Conservation (phyloP, 345 rosid genomes). For the Bruguiera sexangula region DNA sequence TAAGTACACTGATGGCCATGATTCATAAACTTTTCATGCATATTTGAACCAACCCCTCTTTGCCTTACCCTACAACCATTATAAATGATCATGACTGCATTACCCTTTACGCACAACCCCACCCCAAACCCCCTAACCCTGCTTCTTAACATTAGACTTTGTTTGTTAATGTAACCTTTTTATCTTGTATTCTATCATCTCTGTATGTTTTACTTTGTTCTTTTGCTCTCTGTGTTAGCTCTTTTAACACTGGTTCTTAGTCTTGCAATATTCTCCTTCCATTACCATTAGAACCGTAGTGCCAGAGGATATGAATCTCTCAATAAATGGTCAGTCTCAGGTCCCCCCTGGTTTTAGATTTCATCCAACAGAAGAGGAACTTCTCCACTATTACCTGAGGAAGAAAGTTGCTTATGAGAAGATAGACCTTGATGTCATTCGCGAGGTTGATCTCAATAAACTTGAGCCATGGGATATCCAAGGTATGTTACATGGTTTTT, state of each 20-base stretch:
- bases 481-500: slow-evolving; percentile 37
- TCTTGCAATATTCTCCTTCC: not conserved
- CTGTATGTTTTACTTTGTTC: not conserved
- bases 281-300: slow-evolving; percentile 1
- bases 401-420: slow-evolving; percentile 81
- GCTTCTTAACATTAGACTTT: slow-evolving; percentile 4
- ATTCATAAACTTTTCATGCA: slow-evolving; percentile 49
- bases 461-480: slow-evolving; percentile 99
- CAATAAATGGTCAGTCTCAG: slow-evolving; percentile 88
- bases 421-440: slow-evolving; percentile 94
- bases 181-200: not conserved
- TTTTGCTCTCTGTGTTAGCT: not conserved
- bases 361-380: slow-evolving; percentile 97
- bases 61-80: slow-evolving; percentile 52
- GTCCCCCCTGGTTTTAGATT: slow-evolving; percentile 99
- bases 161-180: not conserved
- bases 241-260: not conserved
- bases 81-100: slow-evolving; percentile 65
- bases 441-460: slow-evolving; percentile 97
- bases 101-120: slow-evolving; percentile 50
- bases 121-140: not conserved
- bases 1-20: slow-evolving; percentile 43
- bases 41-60: slow-evolving; percentile 23
- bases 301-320: slow-evolving; percentile 66
- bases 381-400: slow-evolving; percentile 85